Percentiles rank a stretch among this genome's conserved stretches.
These are phyloP conservation scores for Trichaptum fuscoviolaceum DNA, from an alignment of 768 basidiomycete genomes.

Conservation along the genomic window DNA sequence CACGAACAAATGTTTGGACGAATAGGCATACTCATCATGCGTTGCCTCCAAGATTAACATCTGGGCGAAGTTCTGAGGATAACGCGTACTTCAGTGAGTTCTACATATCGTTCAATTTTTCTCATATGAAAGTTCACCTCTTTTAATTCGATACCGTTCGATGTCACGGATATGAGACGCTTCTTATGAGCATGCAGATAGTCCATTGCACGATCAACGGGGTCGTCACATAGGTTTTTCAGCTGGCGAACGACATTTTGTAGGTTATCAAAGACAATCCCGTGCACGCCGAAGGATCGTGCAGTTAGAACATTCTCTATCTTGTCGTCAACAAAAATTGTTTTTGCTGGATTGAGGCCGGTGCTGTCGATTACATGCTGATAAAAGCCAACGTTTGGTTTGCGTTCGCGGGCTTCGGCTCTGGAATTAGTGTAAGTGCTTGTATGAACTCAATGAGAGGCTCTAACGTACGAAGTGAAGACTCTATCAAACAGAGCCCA, in stretches of 20 bases:
- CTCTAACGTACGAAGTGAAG: conserved; percentile 36
- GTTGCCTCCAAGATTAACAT: conserved; percentile 53
- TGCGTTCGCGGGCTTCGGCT: conserved; percentile 46
- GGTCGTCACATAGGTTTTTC: conserved; percentile 43
- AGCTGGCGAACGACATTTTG: conserved; percentile 39
- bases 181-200: conserved; percentile 39
- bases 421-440: background rate
- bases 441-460: background rate
- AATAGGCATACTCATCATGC: conserved; percentile 29
- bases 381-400: conserved; percentile 51
- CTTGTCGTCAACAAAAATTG: conserved; percentile 58
- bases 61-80: conserved; percentile 48
- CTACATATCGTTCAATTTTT: background rate
- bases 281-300: conserved; percentile 49
- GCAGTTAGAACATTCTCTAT: conserved; percentile 54
- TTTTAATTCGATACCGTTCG: conserved; percentile 31
- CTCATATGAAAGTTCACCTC: conserved; percentile 13
- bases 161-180: conserved; percentile 39
- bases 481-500: conserved; percentile 45
- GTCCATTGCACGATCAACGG: conserved; percentile 34
- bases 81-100: background rate
- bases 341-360: conserved; percentile 37
- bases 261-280: conserved; percentile 44
- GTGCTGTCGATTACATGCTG: conserved; percentile 40
- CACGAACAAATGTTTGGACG: background rate